Base-by-base conservation (phyloP, 225 moss, liverwort and hornwort genomes). In the Bryum argenteum region DNA sequence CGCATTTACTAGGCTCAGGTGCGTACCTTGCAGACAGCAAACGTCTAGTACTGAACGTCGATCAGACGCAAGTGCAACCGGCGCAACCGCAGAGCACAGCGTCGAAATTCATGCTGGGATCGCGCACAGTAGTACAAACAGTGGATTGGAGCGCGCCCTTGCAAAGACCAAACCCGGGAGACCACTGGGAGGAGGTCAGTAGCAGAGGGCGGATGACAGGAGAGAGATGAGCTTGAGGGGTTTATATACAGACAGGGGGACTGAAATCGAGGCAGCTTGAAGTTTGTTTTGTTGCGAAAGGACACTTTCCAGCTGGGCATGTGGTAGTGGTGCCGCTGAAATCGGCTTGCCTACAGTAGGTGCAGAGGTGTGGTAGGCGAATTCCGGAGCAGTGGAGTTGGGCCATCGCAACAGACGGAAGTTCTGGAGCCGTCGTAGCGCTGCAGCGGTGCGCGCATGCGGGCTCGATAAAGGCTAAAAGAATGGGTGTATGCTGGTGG, bases 61-160 rank as follows among this genome's bases (percentile, higher is more conserved):
- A 11, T 33, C 41, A 41, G 15, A 55, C 37, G 17, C 51, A 33
- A 78, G 66, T 66, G 78, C 61, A 70, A n/a, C n/a, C 15, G 21
- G 61, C 70, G 41, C 53, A 50, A 50, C 61, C 6, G 44, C 48
- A 28, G n/a, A 81, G 66, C 70, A 78, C 74, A 65, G 81, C 77
- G 61, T 81, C 81, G 77, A 70, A 81, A 74, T 81, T 81, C 81
- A 81, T 81, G 3, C 66, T 78, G 54, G 61, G 40, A 69, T 39
- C 39, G 22, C 21, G 0, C 21, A 23, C 68, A 14, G 14, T 56
- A 50, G 10, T 61, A 11, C 63, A 0, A 54, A 58, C 38, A 42
- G 23, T 42, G 33, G 4, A 33, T 17, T 15, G 33, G 15, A 55
- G 44, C 20, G 16, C 20, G 6, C 56, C 10, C 54, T 54, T 43